phyloP scores from a whole-genome alignment of 148 eudicot species.

The Fagopyrum tataricum region DNA sequence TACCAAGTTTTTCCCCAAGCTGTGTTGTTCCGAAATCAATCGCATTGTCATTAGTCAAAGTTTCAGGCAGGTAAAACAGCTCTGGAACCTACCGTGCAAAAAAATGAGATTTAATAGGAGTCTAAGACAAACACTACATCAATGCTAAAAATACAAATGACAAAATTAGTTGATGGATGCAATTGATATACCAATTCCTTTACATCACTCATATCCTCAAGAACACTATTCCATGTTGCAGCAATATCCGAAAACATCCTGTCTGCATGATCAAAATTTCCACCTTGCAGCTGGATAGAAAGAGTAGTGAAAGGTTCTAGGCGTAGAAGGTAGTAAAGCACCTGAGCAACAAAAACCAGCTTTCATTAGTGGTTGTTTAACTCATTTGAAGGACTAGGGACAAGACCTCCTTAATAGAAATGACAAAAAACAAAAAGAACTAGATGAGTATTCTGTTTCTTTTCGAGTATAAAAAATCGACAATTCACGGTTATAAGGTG shows the following conservation, averaged over 20 bases:
- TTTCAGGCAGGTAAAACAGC: slow-evolving; percentile 93
- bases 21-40: slow-evolving; percentile 94
- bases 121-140: neutral
- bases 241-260: slow-evolving; percentile 94
- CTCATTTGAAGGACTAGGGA: neutral
- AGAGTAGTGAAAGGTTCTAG: slow-evolving; percentile 97
- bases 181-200: slow-evolving; percentile 73
- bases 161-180: neutral
- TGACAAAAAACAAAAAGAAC: neutral
- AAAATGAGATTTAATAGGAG: neutral
- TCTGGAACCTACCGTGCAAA: slow-evolving; percentile 71
- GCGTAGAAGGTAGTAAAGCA: slow-evolving; percentile 78
- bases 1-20: slow-evolving; percentile 95
- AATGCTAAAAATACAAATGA: neutral
- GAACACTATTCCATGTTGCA: slow-evolving; percentile 93
- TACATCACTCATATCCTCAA: slow-evolving; percentile 98
- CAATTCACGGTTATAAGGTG: neutral
- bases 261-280: slow-evolving; percentile 97
- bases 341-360: slow-evolving; percentile 39
- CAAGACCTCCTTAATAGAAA: neutral
- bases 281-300: slow-evolving; percentile 92
- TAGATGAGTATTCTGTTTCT: neutral
- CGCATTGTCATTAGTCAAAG: slow-evolving; percentile 70
- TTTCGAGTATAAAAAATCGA: neutral
- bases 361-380: neutral